Conservation (phyloP, 306 rosid species). For the Prunus armeniaca region DNA sequence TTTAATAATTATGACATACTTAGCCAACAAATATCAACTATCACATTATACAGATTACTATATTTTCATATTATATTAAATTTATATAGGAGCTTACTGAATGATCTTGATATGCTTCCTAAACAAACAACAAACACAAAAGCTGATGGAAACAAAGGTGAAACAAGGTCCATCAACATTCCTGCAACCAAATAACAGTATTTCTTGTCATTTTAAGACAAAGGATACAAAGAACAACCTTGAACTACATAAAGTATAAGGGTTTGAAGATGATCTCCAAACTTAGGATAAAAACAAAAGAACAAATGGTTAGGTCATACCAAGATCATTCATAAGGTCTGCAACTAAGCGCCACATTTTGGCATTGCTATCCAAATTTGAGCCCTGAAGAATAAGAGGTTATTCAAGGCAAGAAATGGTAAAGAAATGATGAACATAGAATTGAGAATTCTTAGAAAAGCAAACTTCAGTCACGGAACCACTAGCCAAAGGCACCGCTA, state of each 20-base stretch:
- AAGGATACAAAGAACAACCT: background rate
- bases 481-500: background rate
- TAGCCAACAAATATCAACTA: background rate
- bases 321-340: constrained; percentile 96
- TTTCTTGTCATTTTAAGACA: constrained; percentile 25
- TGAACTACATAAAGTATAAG: background rate
- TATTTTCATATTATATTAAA: constrained; percentile 6
- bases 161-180: constrained; percentile 96
- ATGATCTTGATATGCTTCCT: constrained; percentile 95
- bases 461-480: constrained; percentile 3
- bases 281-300: background rate
- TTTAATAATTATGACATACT: background rate
- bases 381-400: constrained; percentile 61
- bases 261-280: constrained; percentile 11
- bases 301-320: constrained; percentile 33
- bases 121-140: constrained; percentile 81
- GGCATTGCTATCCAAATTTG: constrained; percentile 94
- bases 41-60: background rate
- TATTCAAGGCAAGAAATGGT: background rate
- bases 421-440: constrained; percentile 5
- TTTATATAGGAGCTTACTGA: constrained; percentile 66
- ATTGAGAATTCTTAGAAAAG: constrained; percentile 8
- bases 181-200: constrained; percentile 49
- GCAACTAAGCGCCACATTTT: constrained; percentile 98
- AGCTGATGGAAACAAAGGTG: constrained; percentile 90